phyloP scores from a whole-genome alignment of 441 rosid genomes.

The Melastoma candidum region DNA sequence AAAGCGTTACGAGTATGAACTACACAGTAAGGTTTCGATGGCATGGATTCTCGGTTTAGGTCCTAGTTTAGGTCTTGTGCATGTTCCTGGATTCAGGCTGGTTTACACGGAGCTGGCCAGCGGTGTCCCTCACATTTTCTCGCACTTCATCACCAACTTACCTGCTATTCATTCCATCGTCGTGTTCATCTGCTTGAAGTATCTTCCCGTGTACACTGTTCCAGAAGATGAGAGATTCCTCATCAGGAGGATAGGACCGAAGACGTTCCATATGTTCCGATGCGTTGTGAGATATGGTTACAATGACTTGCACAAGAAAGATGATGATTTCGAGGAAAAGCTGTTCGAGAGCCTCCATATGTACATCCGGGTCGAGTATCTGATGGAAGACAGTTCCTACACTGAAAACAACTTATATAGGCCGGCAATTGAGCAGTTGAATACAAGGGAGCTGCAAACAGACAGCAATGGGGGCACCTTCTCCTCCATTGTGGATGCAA shows the following conservation, averaged over 20 bases:
- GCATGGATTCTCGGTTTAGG: constrained; percentile 17
- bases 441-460: background rate
- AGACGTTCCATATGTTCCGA: constrained; percentile 22
- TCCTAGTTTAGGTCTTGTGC: constrained; percentile 14
- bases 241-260: constrained; percentile 14
- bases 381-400: constrained; percentile 20
- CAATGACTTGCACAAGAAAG: constrained; percentile 17
- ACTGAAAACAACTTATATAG: constrained; percentile 18
- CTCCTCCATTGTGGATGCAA: constrained; percentile 5
- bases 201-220: constrained; percentile 17
- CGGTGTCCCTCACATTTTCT: constrained; percentile 16
- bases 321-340: constrained; percentile 12
- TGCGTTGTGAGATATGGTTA: constrained; percentile 15
- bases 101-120: constrained; percentile 15
- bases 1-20: constrained; percentile 12
- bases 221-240: constrained; percentile 16
- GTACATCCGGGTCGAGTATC: constrained; percentile 14
- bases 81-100: constrained; percentile 11
- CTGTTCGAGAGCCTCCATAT: constrained; percentile 13
- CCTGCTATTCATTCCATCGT: constrained; percentile 16
- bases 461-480: background rate
- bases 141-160: constrained; percentile 19
- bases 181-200: constrained; percentile 14
- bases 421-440: constrained; percentile 10
- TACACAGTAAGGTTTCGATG: constrained; percentile 17